Base-by-base conservation (phyloP, 2,329 filamentous ascomycete species). In the Dothideomycetes sp. region DNA sequence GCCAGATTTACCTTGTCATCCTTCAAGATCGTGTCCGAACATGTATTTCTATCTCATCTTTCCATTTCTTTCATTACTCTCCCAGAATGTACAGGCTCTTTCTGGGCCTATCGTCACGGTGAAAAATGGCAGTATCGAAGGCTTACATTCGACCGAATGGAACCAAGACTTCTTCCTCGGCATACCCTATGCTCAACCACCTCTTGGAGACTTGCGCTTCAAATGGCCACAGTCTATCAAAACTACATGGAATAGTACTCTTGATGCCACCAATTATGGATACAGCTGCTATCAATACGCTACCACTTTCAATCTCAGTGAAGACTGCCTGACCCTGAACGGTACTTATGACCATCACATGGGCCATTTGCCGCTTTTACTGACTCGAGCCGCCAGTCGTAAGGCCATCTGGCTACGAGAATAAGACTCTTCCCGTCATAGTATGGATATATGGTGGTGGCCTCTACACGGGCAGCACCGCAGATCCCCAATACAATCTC, bases 201-300 rank as follows among this genome's bases (percentile, higher is more conserved):
- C 58, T 1, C 40, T 57, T 9, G 52, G 48, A 16, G 46, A 55
- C 11, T 46, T 58, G 9, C 49, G 58, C 10, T 61, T 60, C 43
- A 48, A 48, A 31, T 50, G 49, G 22, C 55, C 58, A 9, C 54
- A 56, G 36, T 51, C 52, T 32, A 43, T 61, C 38, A 57, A 60
- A 37, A 42, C 52, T 5, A 59, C 59, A 3, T 69, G 58, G 51
- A 56, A 57, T 31, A 62, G 57, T 14, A 58, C 57, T 1, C 50
- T 56, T 2, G 38, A 57, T 17, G 65, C 65, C 2, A 63, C 57
- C 11, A 47, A 54, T 38, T 69, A 69, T 46, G 61, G 66, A 1
- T 57, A 61, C 46, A 67, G 61, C 43, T 71, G 68, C 46, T 64
- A 66, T 55, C 65, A 70, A 45, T 70, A 68, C 44, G 56, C 56